phyloP scores from a whole-genome alignment of 805 yeast species.

The Lachancea kluyveri region DNA sequence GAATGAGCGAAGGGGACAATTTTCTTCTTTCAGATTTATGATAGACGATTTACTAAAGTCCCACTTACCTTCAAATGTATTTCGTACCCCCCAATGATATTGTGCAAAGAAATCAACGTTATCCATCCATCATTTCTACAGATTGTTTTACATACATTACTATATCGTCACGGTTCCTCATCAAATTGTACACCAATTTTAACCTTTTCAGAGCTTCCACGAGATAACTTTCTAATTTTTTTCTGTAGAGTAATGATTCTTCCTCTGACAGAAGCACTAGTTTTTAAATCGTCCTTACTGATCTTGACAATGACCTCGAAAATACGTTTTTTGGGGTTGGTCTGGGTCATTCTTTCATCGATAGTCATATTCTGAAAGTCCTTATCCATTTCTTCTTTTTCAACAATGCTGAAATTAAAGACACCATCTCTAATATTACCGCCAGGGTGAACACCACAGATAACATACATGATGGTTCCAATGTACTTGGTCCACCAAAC shows the following conservation, averaged over 20 bases:
- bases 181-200: constrained; percentile 44
- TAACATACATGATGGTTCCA: constrained; percentile 69
- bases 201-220: constrained; percentile 44
- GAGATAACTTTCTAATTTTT: constrained; percentile 50
- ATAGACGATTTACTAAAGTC: no score
- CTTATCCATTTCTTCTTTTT: constrained; percentile 24
- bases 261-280: constrained; percentile 52
- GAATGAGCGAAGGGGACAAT: no score
- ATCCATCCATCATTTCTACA: no score
- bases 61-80: no score
- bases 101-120: no score
- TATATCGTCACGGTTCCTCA: constrained; percentile 7
- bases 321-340: constrained; percentile 22
- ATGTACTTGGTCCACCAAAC: constrained; percentile 71
- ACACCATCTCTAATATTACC: constrained; percentile 64
- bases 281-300: constrained; percentile 48
- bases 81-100: no score
- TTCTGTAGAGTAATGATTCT: constrained; percentile 55
- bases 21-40: no score
- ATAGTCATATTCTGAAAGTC: constrained; percentile 15
- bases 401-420: constrained; percentile 38
- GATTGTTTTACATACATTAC: no score
- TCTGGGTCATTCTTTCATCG: constrained; percentile 15
- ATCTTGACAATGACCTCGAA: constrained; percentile 38
- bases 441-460: constrained; percentile 78